Evolutionary conservation across 257 asterid genomes (phyloP), one percentile per base, ranked within the genome.

Genomic region (Gentiana macrophylla): DNA sequence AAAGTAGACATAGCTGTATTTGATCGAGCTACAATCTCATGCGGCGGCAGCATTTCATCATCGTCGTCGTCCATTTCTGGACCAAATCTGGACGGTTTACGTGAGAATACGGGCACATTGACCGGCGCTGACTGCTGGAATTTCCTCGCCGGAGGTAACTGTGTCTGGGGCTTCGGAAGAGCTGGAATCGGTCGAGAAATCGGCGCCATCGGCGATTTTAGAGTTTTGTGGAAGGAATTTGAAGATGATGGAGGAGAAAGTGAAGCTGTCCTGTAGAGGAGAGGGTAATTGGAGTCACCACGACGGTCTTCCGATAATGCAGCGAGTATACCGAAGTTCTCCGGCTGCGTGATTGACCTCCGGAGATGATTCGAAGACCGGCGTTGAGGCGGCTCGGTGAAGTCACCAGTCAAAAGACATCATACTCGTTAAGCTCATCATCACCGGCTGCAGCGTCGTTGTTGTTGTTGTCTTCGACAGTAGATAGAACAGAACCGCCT

Each of bases 41-140:
- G 96, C 63, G 96, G 94, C 64, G 96, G 96, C 67, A 87, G 68
- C 81, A 84, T 76, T 77, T 79, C 94, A 59, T 84, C 94, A 5
- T 79, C 95, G 3, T 64, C 82, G 10, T 35, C 83, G 38, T 69
- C 82, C 1, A 57, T 83, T 35, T 63, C 81, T 3, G 36, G 12
- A 41, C 82, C 89, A 57, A 45, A 66, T 35, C 66, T 77, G 8
- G 44, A 72, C 3, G 59, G 54, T 32, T 80, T 82, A 41, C 74
- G 72, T 59, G 77, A 70, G 81, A 71, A 65, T 65, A 72, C 74
- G 72, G 94, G 96, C 2, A 87, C 81, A 46, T 78, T 84, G 71
- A 87, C 64, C 52, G 89, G 96, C 53, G 85, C 85, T 62, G 96
- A 86, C 45, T 83, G 83, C 62, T 80, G 87, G 62, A 79, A 83